Percentiles rank a stretch among this genome's conserved stretches.
phyloP scores from a whole-genome alignment of 192 early-diverging fungal genomes.

The Chytriomyces confervae region DNA sequence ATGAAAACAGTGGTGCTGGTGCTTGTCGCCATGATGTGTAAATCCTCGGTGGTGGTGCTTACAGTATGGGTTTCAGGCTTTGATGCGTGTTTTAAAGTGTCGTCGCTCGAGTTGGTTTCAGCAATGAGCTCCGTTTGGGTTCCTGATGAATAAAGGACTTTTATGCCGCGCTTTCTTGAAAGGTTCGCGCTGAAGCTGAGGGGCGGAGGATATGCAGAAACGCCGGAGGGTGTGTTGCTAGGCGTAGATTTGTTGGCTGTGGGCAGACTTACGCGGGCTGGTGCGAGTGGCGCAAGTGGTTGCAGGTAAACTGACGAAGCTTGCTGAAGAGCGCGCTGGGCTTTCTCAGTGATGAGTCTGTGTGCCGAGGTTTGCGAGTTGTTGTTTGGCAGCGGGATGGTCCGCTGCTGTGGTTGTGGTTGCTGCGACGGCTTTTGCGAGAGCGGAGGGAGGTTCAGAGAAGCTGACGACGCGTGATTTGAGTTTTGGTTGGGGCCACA shows the following conservation, averaged over 20 bases:
- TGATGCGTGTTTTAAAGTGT: not conserved
- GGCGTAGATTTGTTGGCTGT: no score
- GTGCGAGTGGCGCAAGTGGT: not conserved
- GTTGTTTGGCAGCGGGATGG: no score
- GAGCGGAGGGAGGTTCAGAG: no score
- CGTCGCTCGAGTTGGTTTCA: no score
- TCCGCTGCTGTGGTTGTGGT: no score
- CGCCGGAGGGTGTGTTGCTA: no score
- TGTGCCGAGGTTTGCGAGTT: not conserved
- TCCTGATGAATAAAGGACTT: not conserved
- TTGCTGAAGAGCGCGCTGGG: not conserved
- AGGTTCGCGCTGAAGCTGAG: no score
- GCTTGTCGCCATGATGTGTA: conserved; percentile 9
- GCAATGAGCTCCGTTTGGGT: not conserved
- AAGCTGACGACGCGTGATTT: no score
- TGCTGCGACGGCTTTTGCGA: no score
- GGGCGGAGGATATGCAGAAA: no score
- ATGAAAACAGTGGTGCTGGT: conserved; percentile 12
- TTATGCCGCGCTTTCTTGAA: not conserved
- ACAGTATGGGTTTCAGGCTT: not conserved
- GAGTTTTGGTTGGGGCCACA: no score
- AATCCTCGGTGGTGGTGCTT: not conserved
- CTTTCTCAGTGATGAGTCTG: not conserved
- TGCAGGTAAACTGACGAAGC: conserved; percentile 2
- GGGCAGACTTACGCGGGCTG: not conserved